phyloP scores from a whole-genome alignment of 345 rosid genomes.

The Bruguiera gymnorhiza region DNA sequence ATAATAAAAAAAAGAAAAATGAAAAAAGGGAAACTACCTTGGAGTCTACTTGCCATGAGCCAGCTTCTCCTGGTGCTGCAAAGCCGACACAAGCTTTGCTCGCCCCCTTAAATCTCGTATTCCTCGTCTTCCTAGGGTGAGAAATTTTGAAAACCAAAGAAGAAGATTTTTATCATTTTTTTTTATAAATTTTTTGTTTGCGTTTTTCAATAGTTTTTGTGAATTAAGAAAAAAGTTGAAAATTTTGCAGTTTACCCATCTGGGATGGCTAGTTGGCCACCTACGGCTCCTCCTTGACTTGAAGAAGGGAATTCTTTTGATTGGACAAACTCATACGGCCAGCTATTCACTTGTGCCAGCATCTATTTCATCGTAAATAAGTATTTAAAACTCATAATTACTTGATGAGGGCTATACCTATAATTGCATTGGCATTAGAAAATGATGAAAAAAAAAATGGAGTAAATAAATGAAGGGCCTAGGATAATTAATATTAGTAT shows the following conservation, averaged over 20 bases:
- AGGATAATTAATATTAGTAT: neutral
- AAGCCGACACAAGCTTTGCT: slow-evolving; percentile 64
- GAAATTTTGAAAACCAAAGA: no score
- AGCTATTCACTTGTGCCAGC: slow-evolving; percentile 13
- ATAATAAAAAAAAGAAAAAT: neutral
- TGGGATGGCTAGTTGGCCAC: slow-evolving; percentile 14
- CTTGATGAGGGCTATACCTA: neutral
- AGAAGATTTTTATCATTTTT: neutral
- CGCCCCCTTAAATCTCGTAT: slow-evolving; percentile 25
- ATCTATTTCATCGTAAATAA: slow-evolving; percentile 1
- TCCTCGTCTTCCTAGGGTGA: neutral
- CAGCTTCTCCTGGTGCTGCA: slow-evolving; percentile 62
- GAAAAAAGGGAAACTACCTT: slow-evolving; percentile 41
- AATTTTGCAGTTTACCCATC: slow-evolving; percentile 13
- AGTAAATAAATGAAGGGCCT: no score
- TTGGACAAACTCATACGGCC: slow-evolving; percentile 26
- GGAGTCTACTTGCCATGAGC: slow-evolving; percentile 81
- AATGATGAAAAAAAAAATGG: no score
- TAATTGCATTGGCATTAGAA: no score
- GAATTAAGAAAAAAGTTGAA: neutral
- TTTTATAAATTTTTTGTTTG: neutral
- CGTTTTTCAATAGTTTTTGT: neutral
- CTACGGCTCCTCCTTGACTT: slow-evolving; percentile 16
- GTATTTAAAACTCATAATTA: neutral
- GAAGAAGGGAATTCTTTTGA: slow-evolving; percentile 23